A percentile compares a stretch with the other conserved stretches of the same genome.
These are phyloP conservation scores for Daldinia eschscholtzii DNA, from an alignment of 2,329 filamentous ascomycete genomes.

Conservation along the genomic window DNA sequence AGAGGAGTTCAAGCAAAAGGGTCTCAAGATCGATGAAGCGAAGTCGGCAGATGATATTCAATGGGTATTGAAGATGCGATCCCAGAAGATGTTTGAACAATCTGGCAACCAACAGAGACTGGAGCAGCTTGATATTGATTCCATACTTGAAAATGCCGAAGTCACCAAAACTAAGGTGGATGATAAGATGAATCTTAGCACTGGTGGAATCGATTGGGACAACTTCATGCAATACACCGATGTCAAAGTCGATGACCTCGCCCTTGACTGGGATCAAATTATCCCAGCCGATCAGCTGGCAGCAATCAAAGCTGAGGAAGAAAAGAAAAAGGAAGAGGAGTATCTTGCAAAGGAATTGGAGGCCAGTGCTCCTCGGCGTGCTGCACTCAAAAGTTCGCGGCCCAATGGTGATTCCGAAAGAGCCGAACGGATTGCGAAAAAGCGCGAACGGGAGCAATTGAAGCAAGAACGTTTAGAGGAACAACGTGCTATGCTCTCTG, in stretches of 20 bases:
- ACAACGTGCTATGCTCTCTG: conserved; percentile 77
- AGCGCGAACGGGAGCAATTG: conserved; percentile 72
- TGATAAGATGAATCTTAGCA: conserved; percentile 90
- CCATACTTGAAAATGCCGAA: conserved; percentile 95
- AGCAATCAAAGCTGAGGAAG: conserved; percentile 88
- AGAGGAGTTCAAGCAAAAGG: conserved; percentile 83
- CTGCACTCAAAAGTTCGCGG: conserved; percentile 68
- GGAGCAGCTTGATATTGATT: conserved; percentile 97
- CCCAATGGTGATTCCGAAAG: conserved; percentile 69
- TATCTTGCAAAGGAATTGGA: conserved; percentile 86
- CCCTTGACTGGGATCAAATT: conserved; percentile 96
- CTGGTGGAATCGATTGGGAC: conserved; percentile 85
- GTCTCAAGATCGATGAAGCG: conserved; percentile 80
- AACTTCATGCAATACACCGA: conserved; percentile 99
- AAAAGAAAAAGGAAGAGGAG: conserved; percentile 83
- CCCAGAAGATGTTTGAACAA: conserved; percentile 99
- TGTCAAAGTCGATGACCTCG: conserved; percentile 87
- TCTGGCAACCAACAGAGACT: conserved; percentile 96
- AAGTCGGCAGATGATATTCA: conserved; percentile 95
- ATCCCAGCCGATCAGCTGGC: conserved; percentile 95
- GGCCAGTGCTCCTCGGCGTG: conserved; percentile 85
- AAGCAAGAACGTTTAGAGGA: conserved; percentile 82
- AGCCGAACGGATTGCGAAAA: conserved; percentile 74
- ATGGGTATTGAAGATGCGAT: conserved; percentile 94
- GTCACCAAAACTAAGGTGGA: conserved; percentile 96